A percentile compares a stretch with the other conserved stretches of the same genome.
Evolutionary conservation across 768 basidiomycete species (phyloP).

Genomic region (Lactarius trivialis): DNA sequence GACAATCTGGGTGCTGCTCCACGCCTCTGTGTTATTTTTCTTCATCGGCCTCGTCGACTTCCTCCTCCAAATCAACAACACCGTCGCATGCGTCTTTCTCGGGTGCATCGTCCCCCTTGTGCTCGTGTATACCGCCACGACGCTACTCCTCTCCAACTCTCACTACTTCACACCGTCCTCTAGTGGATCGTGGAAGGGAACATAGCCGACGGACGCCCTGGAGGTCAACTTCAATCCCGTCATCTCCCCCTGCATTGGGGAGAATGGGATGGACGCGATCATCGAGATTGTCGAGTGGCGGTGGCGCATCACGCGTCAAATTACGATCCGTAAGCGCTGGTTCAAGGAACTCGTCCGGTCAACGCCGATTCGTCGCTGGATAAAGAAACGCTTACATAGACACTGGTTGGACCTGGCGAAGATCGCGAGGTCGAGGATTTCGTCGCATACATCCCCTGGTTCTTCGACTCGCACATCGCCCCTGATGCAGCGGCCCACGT

Average conservation of each 20-base stretch:
- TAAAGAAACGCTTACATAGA: background rate
- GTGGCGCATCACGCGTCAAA: background rate
- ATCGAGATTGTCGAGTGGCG: background rate
- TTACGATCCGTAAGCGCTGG: background rate
- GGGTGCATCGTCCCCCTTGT: background rate
- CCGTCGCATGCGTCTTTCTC: background rate
- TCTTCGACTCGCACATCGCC: background rate
- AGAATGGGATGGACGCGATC: background rate
- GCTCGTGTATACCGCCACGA: background rate
- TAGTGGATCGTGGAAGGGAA: too few relatives aligned
- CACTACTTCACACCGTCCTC: background rate
- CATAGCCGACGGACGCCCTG: background rate
- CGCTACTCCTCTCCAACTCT: background rate
- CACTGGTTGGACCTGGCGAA: background rate
- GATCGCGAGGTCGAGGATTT: background rate
- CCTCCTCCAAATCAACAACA: background rate
- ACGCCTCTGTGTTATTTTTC: background rate
- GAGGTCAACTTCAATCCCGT: background rate
- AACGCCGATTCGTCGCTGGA: background rate
- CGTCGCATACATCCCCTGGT: background rate
- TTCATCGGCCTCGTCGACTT: constrained; percentile 3
- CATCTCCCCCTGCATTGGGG: background rate
- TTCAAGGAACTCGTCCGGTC: background rate
- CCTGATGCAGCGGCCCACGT: background rate
- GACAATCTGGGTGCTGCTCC: background rate